A percentile compares a stretch with the other conserved stretches of the same genome.
Conservation (phyloP, 345 rosid species). For the Eucalyptus dawsonii region DNA sequence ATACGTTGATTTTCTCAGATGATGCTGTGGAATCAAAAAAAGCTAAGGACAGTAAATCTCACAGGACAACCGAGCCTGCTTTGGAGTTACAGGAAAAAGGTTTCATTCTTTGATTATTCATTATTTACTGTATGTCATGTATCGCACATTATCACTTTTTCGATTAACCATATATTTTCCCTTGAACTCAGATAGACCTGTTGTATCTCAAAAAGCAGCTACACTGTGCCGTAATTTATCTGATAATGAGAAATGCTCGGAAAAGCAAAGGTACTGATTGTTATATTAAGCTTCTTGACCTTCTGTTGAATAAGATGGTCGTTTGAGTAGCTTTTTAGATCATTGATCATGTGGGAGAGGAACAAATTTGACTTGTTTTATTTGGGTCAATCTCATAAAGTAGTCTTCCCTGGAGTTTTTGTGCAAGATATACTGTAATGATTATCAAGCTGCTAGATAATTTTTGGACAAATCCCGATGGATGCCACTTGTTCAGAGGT, state of each 20-base stretch:
- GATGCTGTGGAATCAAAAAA: slow-evolving; percentile 10
- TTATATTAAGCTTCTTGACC: background rate
- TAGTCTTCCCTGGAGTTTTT: background rate
- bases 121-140: background rate
- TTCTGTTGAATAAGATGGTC: background rate
- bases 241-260: slow-evolving; percentile 70
- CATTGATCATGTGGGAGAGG: background rate
- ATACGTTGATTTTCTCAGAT: slow-evolving; percentile 11
- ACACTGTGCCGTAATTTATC: slow-evolving; percentile 27
- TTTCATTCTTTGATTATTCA: background rate
- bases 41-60: slow-evolving; percentile 5
- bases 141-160: background rate
- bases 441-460: background rate
- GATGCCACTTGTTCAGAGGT: background rate
- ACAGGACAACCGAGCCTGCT: slow-evolving; percentile 19
- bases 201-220: slow-evolving; percentile 32
- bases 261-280: slow-evolving; percentile 65
- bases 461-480: background rate
- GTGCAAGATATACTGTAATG: background rate
- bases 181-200: slow-evolving; percentile 24
- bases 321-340: background rate
- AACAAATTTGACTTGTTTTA: background rate
- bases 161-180: background rate
- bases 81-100: slow-evolving; percentile 11
- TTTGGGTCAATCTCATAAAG: background rate